These are phyloP conservation scores for Leccinum variicolor DNA, from an alignment of 768 basidiomycete genomes.

Conservation along the genomic window DNA sequence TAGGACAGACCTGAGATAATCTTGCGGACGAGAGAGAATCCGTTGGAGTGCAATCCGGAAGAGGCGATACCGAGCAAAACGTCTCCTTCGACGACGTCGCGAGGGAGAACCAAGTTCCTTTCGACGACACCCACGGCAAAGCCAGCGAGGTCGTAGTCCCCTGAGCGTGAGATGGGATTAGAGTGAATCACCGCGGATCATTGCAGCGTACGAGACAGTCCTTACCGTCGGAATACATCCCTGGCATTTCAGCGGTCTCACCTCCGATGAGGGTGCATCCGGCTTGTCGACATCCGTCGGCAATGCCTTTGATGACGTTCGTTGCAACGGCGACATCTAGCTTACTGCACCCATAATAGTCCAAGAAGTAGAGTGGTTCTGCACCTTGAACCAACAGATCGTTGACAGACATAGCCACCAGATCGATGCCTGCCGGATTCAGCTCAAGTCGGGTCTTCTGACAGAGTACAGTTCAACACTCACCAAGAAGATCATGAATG, in stretches of 20 bases:
- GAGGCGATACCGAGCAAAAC: constrained; percentile 86
- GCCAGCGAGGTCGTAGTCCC: constrained; percentile 98
- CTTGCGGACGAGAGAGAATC: constrained; percentile 95
- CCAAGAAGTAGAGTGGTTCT: constrained; percentile 95
- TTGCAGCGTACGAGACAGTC: not conserved
- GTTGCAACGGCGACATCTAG: constrained; percentile 81
- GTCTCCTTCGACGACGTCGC: constrained; percentile 73
- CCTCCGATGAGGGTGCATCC: constrained; percentile 95
- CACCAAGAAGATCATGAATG: constrained; percentile 86
- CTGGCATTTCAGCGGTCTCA: constrained; percentile 99
- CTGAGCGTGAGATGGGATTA: constrained; percentile 37
- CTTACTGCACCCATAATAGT: constrained; percentile 96
- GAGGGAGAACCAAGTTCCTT: constrained; percentile 76
- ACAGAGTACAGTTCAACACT: constrained; percentile 22
- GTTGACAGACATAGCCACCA: constrained; percentile 99
- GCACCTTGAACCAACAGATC: constrained; percentile 97
- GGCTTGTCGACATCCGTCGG: constrained; percentile 82
- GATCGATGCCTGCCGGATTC: constrained; percentile 72
- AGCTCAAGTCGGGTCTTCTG: not conserved
- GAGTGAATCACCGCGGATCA: not conserved
- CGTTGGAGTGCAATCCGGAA: constrained; percentile 94
- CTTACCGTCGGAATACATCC: constrained; percentile 88
- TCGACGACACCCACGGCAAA: constrained; percentile 98
- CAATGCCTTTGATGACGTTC: constrained; percentile 87
- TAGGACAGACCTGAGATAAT: constrained; percentile 70